phyloP scores from a whole-genome alignment of 2,329 filamentous ascomycete species.

The Pestalotiopsis sp. region DNA sequence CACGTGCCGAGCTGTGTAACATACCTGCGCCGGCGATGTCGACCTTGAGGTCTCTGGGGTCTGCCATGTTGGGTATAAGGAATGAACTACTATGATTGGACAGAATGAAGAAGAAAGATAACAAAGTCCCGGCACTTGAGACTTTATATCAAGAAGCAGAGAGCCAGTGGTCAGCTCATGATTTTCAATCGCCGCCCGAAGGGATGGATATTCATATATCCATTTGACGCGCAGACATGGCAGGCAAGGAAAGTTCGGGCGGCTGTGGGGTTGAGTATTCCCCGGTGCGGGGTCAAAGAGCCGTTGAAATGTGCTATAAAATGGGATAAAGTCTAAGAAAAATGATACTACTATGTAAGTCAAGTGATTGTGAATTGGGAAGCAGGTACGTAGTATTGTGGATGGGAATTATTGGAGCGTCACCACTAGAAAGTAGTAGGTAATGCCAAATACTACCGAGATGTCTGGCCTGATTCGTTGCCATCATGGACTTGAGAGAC shows the following conservation, averaged over 20 bases:
- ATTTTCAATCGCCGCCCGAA: neutral
- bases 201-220: slow-evolving; percentile 11
- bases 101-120: neutral
- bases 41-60: slow-evolving; percentile 39
- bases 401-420: neutral
- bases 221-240: neutral
- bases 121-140: neutral
- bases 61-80: slow-evolving; percentile 27
- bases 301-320: neutral
- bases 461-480: too few relatives aligned
- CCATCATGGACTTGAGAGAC: too few relatives aligned
- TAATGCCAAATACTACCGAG: too few relatives aligned
- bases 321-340: neutral
- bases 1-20: slow-evolving; percentile 12
- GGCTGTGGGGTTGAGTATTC: slow-evolving; percentile 1
- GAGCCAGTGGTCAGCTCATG: neutral
- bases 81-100: neutral
- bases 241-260: neutral
- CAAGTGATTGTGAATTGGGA: neutral
- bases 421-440: neutral
- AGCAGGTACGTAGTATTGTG: neutral
- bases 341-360: neutral
- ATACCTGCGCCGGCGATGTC: slow-evolving; percentile 52
- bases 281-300: slow-evolving; percentile 6
- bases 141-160: neutral